Evolutionary conservation across 1,284 basidiomycete species (phyloP).

Genomic region (Grifola frondosa): DNA sequence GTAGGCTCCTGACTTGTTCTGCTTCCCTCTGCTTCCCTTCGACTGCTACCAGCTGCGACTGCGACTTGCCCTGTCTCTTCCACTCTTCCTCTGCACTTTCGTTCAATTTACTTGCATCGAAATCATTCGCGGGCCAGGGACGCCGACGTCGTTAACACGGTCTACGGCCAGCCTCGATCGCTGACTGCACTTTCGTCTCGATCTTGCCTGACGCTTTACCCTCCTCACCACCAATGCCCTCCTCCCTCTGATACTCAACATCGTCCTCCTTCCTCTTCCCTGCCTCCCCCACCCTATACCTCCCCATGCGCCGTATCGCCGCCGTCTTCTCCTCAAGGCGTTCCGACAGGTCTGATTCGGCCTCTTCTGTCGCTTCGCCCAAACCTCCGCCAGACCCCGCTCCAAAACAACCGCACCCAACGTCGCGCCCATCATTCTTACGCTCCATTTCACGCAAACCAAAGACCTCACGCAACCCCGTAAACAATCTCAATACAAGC

Average conservation of each 20-base stretch:
- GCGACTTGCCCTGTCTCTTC: no score
- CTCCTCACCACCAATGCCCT: constrained; percentile 5
- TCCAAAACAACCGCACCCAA: constrained; percentile 12
- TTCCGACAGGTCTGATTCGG: constrained; percentile 43
- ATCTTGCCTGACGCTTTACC: constrained; percentile 8
- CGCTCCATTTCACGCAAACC: constrained; percentile 30
- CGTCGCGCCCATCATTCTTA: constrained; percentile 32
- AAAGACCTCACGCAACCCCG: constrained; percentile 20
- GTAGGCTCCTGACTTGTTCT: no score
- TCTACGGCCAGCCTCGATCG: no score
- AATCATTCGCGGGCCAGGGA: no score
- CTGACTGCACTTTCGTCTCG: not conserved
- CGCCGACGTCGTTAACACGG: no score
- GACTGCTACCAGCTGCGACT: no score
- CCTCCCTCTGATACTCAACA: not conserved
- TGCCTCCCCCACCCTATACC: constrained; percentile 2
- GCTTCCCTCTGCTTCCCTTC: no score
- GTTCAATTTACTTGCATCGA: no score
- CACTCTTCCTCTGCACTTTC: no score
- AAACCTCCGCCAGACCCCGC: constrained; percentile 7
- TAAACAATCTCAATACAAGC: constrained; percentile 18
- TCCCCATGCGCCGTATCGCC: constrained; percentile 50
- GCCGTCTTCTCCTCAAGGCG: constrained; percentile 57
- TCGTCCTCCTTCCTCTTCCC: not conserved
- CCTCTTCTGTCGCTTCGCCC: constrained; percentile 25